Conservation (phyloP, 2,329 filamentous ascomycete genomes). For the Cordyceps farinosa region DNA sequence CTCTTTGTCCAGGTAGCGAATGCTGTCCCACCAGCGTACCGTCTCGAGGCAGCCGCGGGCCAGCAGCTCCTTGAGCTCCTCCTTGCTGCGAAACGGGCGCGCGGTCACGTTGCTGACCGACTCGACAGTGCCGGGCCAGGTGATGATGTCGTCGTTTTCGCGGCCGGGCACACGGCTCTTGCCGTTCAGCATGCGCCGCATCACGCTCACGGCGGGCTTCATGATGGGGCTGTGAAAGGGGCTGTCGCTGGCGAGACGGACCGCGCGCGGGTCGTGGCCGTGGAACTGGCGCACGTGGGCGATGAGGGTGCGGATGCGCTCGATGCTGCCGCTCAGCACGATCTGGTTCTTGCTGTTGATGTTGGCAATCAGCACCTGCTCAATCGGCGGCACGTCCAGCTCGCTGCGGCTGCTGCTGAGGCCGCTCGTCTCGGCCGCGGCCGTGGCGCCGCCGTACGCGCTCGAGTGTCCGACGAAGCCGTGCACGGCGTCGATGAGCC, state of each 20-base stretch:
- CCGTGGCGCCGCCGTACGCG: slow-evolving; percentile 58
- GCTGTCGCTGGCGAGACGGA: slow-evolving; percentile 79
- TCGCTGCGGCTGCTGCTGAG: slow-evolving; percentile 43
- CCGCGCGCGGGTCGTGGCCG: slow-evolving; percentile 85
- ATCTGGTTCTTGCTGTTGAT: slow-evolving; percentile 97
- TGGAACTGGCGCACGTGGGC: slow-evolving; percentile 84
- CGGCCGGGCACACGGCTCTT: slow-evolving; percentile 52
- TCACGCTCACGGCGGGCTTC: slow-evolving; percentile 73
- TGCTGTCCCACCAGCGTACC: slow-evolving; percentile 91
- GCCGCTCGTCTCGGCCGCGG: too few species aligned
- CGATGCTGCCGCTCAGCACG: slow-evolving; percentile 83
- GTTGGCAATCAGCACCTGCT: slow-evolving; percentile 88
- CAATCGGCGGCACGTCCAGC: slow-evolving; percentile 64
- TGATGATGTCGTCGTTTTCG: slow-evolving; percentile 61
- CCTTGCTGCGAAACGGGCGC: slow-evolving; percentile 68
- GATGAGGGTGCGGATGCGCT: slow-evolving; percentile 74
- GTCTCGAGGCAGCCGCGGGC: slow-evolving; percentile 85
- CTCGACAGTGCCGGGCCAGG: slow-evolving; percentile 70
- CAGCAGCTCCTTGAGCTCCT: slow-evolving; percentile 73
- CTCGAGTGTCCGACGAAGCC: slow-evolving; percentile 71
- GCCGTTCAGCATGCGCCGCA: slow-evolving; percentile 64
- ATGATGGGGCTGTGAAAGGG: slow-evolving; percentile 93
- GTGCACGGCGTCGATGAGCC: slow-evolving; percentile 69
- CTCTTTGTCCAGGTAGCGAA: slow-evolving; percentile 82
- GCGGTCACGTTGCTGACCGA: slow-evolving; percentile 87